Evolutionary conservation across 2,329 filamentous ascomycete genomes (phyloP).

Genomic region (Diaporthe ampelina): DNA sequence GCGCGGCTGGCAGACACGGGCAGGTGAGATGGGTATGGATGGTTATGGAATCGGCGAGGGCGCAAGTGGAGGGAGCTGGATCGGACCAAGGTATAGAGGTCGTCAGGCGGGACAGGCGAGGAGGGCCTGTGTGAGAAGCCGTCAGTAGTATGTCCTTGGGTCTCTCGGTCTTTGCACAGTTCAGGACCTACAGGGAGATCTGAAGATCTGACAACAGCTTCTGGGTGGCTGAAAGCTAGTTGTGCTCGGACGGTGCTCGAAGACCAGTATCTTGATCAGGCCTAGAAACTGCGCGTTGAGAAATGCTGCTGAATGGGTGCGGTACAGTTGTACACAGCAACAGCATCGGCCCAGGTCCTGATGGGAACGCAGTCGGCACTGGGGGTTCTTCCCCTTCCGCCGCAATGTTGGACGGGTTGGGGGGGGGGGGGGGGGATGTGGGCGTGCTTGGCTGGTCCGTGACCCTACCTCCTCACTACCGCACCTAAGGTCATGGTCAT

Average conservation of each 20-base stretch:
- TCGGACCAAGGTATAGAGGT: constrained; percentile 25
- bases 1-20: neutral
- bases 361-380: constrained; percentile 32
- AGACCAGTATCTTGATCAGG: constrained; percentile 20
- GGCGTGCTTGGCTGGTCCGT: constrained; percentile 8
- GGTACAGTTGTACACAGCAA: constrained; percentile 20
- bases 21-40: neutral
- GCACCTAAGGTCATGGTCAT: constrained; percentile 28
- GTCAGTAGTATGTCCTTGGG: constrained; percentile 7
- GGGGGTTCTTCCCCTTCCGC: constrained; percentile 33
- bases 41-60: neutral
- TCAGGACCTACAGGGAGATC: constrained; percentile 1
- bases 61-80: neutral
- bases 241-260: constrained; percentile 32
- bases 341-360: constrained; percentile 14
- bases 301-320: constrained; percentile 6
- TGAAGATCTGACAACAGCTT: constrained; percentile 20
- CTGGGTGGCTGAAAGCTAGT: neutral
- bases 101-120: constrained; percentile 22
- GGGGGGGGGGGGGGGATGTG: neutral
- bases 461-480: constrained; percentile 1
- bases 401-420: neutral
- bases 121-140: constrained; percentile 32
- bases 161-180: neutral
- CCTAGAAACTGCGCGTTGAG: neutral